phyloP scores from a whole-genome alignment of 768 basidiomycete genomes.

The Termitomyces bulborhizus region DNA sequence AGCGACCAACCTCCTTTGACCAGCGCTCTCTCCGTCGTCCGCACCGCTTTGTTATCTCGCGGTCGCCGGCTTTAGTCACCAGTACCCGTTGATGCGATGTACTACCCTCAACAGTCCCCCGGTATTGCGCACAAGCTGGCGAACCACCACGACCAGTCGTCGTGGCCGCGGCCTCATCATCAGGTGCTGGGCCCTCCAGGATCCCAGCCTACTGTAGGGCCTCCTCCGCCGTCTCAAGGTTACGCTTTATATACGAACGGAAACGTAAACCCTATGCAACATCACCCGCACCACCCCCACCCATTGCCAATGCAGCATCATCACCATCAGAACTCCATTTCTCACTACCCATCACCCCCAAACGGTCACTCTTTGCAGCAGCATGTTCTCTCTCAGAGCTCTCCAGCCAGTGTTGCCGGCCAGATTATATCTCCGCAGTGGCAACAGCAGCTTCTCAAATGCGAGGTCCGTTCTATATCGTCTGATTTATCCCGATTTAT shows the following conservation, averaged over 20 bases:
- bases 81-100: slow-evolving; percentile 53
- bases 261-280: slow-evolving; percentile 55
- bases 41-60: too few relatives aligned
- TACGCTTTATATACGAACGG: slow-evolving; percentile 76
- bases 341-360: slow-evolving; percentile 78
- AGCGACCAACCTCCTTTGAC: slow-evolving; percentile 6
- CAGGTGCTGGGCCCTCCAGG: slow-evolving; percentile 37
- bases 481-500: slow-evolving; percentile 5
- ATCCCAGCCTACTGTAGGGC: slow-evolving; percentile 50
- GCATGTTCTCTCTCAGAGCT: slow-evolving; percentile 51
- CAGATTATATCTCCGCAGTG: slow-evolving; percentile 79
- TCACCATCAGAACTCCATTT: slow-evolving; percentile 74
- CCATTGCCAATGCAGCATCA: slow-evolving; percentile 54
- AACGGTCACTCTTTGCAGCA: slow-evolving; percentile 56
- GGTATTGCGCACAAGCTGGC: slow-evolving; percentile 73
- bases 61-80: slow-evolving; percentile 10
- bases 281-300: slow-evolving; percentile 53
- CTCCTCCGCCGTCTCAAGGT: slow-evolving; percentile 66
- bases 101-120: slow-evolving; percentile 81
- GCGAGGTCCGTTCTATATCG: slow-evolving; percentile 59
- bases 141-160: slow-evolving; percentile 68
- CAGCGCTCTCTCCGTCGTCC: not conserved
- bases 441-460: slow-evolving; percentile 92
- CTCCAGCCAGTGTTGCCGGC: slow-evolving; percentile 46
- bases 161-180: slow-evolving; percentile 46